phyloP scores from a whole-genome alignment of 495 filamentous ascomycete species.

The Collariella sp. region DNA sequence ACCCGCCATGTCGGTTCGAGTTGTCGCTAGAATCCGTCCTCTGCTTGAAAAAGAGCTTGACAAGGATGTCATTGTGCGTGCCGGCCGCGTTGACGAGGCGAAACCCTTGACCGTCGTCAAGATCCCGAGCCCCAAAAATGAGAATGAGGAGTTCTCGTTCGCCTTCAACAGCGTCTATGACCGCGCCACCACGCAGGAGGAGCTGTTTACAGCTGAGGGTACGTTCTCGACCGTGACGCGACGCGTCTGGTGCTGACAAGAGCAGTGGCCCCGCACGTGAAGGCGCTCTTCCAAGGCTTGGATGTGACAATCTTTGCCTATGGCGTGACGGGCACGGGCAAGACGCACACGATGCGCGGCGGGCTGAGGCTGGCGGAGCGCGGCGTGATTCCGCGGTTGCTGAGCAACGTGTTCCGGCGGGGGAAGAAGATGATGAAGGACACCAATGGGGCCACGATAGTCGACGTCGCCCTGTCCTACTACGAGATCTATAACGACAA shows the following conservation, averaged over 20 bases:
- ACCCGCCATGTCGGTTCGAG: constrained; percentile 59
- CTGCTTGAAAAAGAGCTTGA: constrained; percentile 74
- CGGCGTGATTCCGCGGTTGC: constrained; percentile 81
- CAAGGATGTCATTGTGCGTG: constrained; percentile 73
- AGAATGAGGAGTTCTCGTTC: constrained; percentile 82
- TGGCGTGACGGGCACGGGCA: constrained; percentile 90
- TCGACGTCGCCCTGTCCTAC: constrained; percentile 78
- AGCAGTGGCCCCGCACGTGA: constrained; percentile 54
- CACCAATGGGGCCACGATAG: constrained; percentile 59
- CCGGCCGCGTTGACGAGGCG: constrained; percentile 49
- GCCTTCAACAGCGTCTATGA: constrained; percentile 93
- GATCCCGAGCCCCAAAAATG: constrained; percentile 93
- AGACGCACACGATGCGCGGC: constrained; percentile 97
- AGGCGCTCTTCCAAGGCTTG: constrained; percentile 86
- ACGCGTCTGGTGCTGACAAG: constrained; percentile 6
- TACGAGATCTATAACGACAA: constrained; percentile 99
- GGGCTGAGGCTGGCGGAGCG: constrained; percentile 81
- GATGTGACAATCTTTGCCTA: constrained; percentile 96
- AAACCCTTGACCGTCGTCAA: constrained; percentile 58
- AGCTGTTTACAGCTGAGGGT: constrained; percentile 85
- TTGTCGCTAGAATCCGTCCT: constrained; percentile 83
- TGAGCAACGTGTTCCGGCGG: constrained; percentile 78
- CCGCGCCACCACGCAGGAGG: constrained; percentile 66
- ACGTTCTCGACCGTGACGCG: constrained; percentile 14
- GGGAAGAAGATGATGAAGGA: constrained; percentile 86